Evolutionary conservation across 2,329 filamentous ascomycete genomes (phyloP), one percentile per base, ranked within the genome.

Genomic region (Fonsecaea pedrosoi): DNA sequence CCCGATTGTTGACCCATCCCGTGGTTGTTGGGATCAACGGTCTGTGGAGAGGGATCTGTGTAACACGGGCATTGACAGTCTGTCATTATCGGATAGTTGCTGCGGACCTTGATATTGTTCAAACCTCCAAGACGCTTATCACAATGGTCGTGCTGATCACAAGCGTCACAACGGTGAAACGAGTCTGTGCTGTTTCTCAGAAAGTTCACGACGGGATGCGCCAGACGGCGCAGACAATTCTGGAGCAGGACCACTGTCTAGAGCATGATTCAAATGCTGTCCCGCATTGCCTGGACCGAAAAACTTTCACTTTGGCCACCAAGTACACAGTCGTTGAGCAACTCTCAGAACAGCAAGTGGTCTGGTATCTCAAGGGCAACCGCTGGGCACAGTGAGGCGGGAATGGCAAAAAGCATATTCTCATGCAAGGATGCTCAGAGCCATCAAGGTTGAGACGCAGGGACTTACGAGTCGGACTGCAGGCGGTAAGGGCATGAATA

Each of bases 71-170:
- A 42, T 48, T 15, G 53, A 66, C 13, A 54, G 32, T 45, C 38
- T 59, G 42, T 56, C 37, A 50, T 25, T 48, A 53, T 56, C 61
- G 61, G 65, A 40, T 64, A 45, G 18, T 18, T 60, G 61, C 61
- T 58, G 56, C 50, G 34, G 35, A 64, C 50, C 53, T 61, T 57
- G 30, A 48, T 60, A 58, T 64, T 62, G 56, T 64, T 64, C 54
- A 35, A 21, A 67, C 57, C 30, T 58, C 15, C 4, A 6, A 4
- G 45, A 30, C 45, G 21, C 10, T 30, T 25, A 7, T 25, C 18
- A 3, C 45, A 50, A 50, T 18, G 12, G 45, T 10, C 3, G 25
- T 50, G 21, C 15, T 25, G 10, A 12, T 13, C 18, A 25, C 12
- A 50, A 30, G 18, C 3, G 6, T 12, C 45, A 10, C 21, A 13